A percentile compares a stretch with the other conserved stretches of the same genome.
Evolutionary conservation across 805 yeast genomes (phyloP).

Genomic region (Starmera quercuum): DNA sequence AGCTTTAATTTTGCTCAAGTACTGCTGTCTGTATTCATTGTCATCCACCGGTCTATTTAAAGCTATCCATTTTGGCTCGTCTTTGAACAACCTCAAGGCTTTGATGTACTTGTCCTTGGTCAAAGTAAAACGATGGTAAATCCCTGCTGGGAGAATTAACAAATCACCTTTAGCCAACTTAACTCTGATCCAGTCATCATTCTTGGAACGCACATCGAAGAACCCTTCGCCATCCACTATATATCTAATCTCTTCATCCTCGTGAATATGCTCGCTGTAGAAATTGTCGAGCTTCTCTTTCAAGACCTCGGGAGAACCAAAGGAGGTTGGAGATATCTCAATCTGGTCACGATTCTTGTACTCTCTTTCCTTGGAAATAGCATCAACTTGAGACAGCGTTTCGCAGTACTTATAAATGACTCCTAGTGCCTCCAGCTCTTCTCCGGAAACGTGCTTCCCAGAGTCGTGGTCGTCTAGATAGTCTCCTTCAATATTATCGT

Average conservation of each 20-base stretch:
- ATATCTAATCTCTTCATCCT: slow-evolving; percentile 94
- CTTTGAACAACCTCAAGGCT: slow-evolving; percentile 81
- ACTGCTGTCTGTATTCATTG: slow-evolving; percentile 37
- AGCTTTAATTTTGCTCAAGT: slow-evolving; percentile 26
- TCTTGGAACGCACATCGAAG: slow-evolving; percentile 72
- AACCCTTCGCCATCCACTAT: slow-evolving; percentile 85
- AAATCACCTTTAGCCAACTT: slow-evolving; percentile 56
- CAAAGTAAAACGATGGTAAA: slow-evolving; percentile 88
- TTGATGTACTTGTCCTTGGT: slow-evolving; percentile 53
- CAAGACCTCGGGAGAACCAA: slow-evolving; percentile 59
- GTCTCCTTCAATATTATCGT: slow-evolving; percentile 53
- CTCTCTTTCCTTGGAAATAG: slow-evolving; percentile 56
- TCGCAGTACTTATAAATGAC: slow-evolving; percentile 54
- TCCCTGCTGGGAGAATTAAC: slow-evolving; percentile 80
- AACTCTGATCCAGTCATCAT: slow-evolving; percentile 71
- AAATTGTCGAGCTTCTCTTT: slow-evolving; percentile 60
- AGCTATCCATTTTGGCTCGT: slow-evolving; percentile 96
- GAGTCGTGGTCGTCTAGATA: slow-evolving; percentile 69
- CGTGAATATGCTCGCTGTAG: slow-evolving; percentile 85
- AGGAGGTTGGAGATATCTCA: slow-evolving; percentile 47
- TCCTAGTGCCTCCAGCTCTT: slow-evolving; percentile 51
- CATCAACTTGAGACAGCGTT: slow-evolving; percentile 47
- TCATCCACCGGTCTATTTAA: slow-evolving; percentile 58
- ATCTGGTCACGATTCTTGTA: slow-evolving; percentile 80
- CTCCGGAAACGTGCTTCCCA: slow-evolving; percentile 47